Base-by-base conservation (phyloP, 148 eudicot species). In the Cornus suecica region DNA sequence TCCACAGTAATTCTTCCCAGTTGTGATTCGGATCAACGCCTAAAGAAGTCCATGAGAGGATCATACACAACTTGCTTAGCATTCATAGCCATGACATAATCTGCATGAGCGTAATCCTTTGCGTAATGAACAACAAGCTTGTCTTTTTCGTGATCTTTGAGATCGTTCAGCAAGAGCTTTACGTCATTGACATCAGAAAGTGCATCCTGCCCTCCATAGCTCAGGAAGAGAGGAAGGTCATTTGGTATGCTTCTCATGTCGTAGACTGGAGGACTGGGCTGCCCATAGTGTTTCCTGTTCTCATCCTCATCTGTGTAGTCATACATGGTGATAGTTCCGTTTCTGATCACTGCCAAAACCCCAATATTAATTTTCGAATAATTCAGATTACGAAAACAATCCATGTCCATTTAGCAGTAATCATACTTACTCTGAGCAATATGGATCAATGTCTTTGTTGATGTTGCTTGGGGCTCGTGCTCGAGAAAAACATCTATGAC, bases 201-300 rank as follows among this genome's bases (percentile, higher is more conserved):
- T 6, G 85, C 88, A 65, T 90, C 94, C 23, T 75, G 74, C 28
- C 94, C 94, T 68, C 94, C 91, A 52, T 90, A 82, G 65, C 87
- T 78, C 2, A 88, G 75, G 77, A 86, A 90, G 62, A 88, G 78
- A 1, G 91, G 90, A 58, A 88, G 76, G 54, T 86, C 84, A 31
- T 74, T 84, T 23, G 91, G 88, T 16, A 90, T 81, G 72, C 73
- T 78, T 51, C 81, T 48, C 80, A 90, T 76, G 83, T 87, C 76
- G 52, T 90, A 90, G 13, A 26, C 70, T 16, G 90, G 88, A 24
- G 94, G 94, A 16, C 74, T 70, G 3, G 83, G 16, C 76, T 86
- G 82, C 18, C 91, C 90, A n/a, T 90, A 88, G 16, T 71, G 86
- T 65, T 83, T 66, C 60, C n/a, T 69, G 81, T 90, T 87, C 71